A percentile compares a stretch with the other conserved stretches of the same genome.
These are phyloP conservation scores for Amaranthus cruentus DNA, from an alignment of 148 eudicot genomes.

Conservation along the genomic window DNA sequence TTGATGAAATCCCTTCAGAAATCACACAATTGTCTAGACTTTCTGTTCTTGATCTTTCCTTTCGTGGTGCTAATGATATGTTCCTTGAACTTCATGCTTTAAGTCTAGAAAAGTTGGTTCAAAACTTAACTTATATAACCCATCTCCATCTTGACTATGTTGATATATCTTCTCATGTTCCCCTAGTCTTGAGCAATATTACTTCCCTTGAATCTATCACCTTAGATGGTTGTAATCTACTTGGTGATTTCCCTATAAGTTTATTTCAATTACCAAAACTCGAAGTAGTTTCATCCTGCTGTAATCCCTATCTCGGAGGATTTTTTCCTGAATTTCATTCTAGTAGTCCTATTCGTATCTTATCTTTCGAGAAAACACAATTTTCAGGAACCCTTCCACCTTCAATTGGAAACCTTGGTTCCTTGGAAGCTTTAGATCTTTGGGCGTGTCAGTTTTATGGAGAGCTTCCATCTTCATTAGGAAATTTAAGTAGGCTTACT, in stretches of 20 bases:
- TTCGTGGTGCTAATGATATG: neutral
- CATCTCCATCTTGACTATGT: neutral
- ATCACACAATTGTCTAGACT: slow-evolving; percentile 19
- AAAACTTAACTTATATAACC: neutral
- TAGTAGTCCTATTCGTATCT: neutral
- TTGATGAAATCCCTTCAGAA: slow-evolving; percentile 17
- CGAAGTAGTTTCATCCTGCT: neutral
- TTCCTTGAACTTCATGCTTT: neutral
- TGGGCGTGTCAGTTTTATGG: neutral
- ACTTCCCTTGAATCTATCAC: slow-evolving; percentile 8
- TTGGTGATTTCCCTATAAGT: slow-evolving; percentile 4
- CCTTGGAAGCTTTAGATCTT: neutral
- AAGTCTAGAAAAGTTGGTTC: neutral
- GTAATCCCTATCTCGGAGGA: slow-evolving; percentile 16
- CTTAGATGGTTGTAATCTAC: slow-evolving; percentile 3
- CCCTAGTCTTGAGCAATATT: slow-evolving; percentile 11
- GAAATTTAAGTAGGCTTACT: slow-evolving; percentile 18
- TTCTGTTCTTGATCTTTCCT: slow-evolving; percentile 16
- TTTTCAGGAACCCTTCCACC: slow-evolving; percentile 20
- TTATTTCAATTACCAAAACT: slow-evolving; percentile 28
- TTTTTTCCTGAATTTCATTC: slow-evolving; percentile 24
- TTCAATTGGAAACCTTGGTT: slow-evolving; percentile 13
- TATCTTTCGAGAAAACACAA: neutral
- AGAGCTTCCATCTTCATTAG: slow-evolving; percentile 11
- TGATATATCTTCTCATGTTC: slow-evolving; percentile 26